Evolutionary conservation across 768 basidiomycete genomes (phyloP), one percentile per base, ranked within the genome.

Genomic region (Pisolithus sp.): DNA sequence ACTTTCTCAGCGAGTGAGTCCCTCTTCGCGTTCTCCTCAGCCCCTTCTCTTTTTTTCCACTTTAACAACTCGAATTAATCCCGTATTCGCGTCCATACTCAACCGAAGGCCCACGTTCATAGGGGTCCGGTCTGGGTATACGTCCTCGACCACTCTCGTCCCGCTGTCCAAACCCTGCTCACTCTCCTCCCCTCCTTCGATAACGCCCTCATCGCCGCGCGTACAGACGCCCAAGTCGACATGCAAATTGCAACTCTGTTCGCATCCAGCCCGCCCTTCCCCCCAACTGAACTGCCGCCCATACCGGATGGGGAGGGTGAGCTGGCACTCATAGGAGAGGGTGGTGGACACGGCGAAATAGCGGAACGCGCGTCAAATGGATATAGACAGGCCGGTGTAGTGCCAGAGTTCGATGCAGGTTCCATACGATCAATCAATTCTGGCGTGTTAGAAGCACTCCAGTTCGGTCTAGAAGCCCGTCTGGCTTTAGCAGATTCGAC

Each of bases 121-220:
- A 91, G 89, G 55, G 88, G 87, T 52, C 85, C 89, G 18, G 86
- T 90, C n/a, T 91, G 90, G 86, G 88, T 93, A 20, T 93, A 91
- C 66, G 85, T 92, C 37, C 83, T 93, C 55, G 90, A 91, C 64
- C 81, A 89, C 36, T 34, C 34, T 34, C 75, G 85, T 48, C 80
- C 85, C 36, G 86, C 90, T 6, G 84, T 93, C 45, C 83, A 89
- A 67, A 86, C 89, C 49, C 84, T 85, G 77, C 73, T 79, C 44
- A 81, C 84, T 1, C 79, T 92, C 59, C 87, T 91, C 78, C 86
- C 87, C 50, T 62, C 66, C 20, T 54, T 69, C 41, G 46, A 55
- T 46, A 72, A 83, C 63, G 86, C 74, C 0, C 61, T 93, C 49
- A 86, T 91, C 75, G 88, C 85, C 40, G 83, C 88, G 10, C 72